Evolutionary conservation across 139 green algal species (phyloP), one percentile per base, ranked within the genome.

Genomic region (Volvox reticuliferus): DNA sequence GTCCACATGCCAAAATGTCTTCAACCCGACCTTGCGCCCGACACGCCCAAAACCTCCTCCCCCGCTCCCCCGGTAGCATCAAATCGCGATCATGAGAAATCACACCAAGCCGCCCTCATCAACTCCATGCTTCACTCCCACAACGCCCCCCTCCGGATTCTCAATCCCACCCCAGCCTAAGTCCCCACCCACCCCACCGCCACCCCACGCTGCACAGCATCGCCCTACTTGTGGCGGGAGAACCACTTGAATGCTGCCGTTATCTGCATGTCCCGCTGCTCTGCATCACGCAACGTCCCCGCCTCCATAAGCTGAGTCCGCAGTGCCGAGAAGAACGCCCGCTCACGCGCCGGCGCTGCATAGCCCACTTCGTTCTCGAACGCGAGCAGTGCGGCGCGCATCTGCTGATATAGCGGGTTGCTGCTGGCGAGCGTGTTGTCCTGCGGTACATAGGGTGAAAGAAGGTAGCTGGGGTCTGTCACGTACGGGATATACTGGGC

Each of bases 231-330:
- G 75, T 91, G 75, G 3, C 62, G 26, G 0, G 76, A 50, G 76
- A 91, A 91, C 87, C 87, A 91, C 76, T 91, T 91, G 62, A 50
- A 86, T 2, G 87, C 28, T 17, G 76, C 87, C 33, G 87, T 75
- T 1, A 91, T n/a, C 33, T 79, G 76, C 76, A 86, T 85, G 61
- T 91, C 62, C 20, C 76, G 76, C 62, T 78, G 61, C 76, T 79
- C 76, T 5, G 30, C 16, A 26, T 91, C 87, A 26, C 35, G 61
- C 62, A 67, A 22, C 87, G 62, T 32, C 14, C 75, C 76, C 26
- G 76, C 76, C 33, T 91, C 87, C 61, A 78, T 86, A 19, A 91
- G 87, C 76, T 86, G 87, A 50, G 87, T 79, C 1, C 87, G 87
- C 61, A 91, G 87, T 0, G 87, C 87, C 20, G 87, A 78, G 24